Evolutionary conservation across 768 basidiomycete species (phyloP).

Genomic region (Mycena filopes): DNA sequence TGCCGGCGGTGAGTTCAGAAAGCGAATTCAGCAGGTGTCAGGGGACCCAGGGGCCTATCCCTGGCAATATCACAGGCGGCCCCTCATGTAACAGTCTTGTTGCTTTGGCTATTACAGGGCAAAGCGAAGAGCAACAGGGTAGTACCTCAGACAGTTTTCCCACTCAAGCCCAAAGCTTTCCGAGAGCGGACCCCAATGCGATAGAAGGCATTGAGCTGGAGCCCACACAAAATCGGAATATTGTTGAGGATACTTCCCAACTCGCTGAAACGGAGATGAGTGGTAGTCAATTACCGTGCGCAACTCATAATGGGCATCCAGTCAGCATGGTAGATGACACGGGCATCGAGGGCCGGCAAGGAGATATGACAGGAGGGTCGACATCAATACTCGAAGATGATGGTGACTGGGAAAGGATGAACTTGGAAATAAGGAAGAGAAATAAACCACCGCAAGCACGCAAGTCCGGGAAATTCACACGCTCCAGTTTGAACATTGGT

Average conservation of each 20-base stretch:
- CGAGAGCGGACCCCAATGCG: neutral
- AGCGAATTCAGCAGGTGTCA: slow-evolving; percentile 11
- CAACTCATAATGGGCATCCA: neutral
- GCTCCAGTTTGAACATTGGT: neutral
- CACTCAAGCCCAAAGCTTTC: too few relatives aligned
- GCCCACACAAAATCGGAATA: neutral
- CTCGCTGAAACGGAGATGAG: neutral
- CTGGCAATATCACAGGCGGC: neutral
- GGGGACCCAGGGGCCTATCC: slow-evolving; percentile 15
- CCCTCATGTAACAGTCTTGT: neutral
- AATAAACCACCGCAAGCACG: neutral
- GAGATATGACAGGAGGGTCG: neutral
- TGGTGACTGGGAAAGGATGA: neutral
- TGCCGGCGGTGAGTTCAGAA: too few relatives aligned
- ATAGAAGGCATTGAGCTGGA: neutral
- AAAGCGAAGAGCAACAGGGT: neutral
- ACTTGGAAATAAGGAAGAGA: neutral
- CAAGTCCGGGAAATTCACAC: neutral
- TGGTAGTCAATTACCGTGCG: neutral
- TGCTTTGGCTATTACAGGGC: too few relatives aligned
- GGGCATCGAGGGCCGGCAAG: too few relatives aligned
- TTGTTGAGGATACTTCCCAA: slow-evolving; percentile 3
- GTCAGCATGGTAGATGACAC: neutral
- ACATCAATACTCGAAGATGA: neutral
- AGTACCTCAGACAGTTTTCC: slow-evolving; percentile 1